Conservation (phyloP, 2,329 filamentous ascomycete species). For the Aureobasidium sp. region DNA sequence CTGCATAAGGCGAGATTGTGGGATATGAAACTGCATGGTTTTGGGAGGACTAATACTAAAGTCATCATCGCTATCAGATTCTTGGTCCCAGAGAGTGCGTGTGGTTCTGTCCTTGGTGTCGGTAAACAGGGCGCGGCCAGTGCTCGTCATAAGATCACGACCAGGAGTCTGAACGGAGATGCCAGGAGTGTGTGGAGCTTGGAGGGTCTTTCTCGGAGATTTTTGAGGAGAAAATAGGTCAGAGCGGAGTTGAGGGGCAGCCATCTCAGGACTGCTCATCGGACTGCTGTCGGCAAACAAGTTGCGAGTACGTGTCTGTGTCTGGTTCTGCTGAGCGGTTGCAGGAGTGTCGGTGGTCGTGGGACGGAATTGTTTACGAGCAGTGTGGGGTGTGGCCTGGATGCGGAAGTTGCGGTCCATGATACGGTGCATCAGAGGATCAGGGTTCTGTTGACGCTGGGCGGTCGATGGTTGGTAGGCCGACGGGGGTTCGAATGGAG, state of each 20-base stretch:
- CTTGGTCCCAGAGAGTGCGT: constrained; percentile 51
- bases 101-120: constrained; percentile 31
- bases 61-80: constrained; percentile 55
- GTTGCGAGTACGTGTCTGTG: constrained; percentile 2
- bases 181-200: constrained; percentile 62
- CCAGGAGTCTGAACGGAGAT: constrained; percentile 71
- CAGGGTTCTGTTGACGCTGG: constrained; percentile 41
- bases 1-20: constrained; percentile 66
- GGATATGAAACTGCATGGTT: constrained; percentile 78
- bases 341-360: constrained; percentile 25
- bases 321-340: constrained; percentile 25
- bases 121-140: constrained; percentile 26
- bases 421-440: constrained; percentile 82
- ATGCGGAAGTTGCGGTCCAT: constrained; percentile 93
- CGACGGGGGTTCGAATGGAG: constrained; percentile 42
- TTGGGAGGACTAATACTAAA: constrained; percentile 67
- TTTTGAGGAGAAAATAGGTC: constrained; percentile 57
- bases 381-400: constrained; percentile 77
- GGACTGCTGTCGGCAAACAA: constrained; percentile 33
- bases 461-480: constrained; percentile 31
- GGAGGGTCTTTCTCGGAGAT: constrained; percentile 11
- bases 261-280: constrained; percentile 54
- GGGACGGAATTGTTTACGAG: constrained; percentile 31
- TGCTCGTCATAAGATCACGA: constrained; percentile 27
- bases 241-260: constrained; percentile 71